Evolutionary conservation across 2,329 filamentous ascomycete genomes (phyloP).

Genomic region (Sporothrix schenckii): DNA sequence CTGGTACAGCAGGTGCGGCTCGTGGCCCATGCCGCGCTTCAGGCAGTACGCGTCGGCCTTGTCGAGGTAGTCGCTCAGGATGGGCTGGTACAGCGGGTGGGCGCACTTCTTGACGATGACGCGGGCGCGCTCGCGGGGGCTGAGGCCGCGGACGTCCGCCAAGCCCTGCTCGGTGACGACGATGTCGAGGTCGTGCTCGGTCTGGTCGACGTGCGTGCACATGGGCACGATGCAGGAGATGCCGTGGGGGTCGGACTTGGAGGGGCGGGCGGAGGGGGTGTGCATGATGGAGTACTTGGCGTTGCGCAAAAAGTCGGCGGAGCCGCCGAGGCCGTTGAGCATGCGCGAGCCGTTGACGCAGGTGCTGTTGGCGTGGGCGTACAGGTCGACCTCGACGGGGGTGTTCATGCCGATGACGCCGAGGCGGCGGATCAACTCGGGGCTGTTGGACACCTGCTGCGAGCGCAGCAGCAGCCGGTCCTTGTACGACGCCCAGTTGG

Average conservation of each 20-base stretch:
- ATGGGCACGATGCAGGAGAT: slow-evolving; percentile 90
- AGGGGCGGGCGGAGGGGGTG: slow-evolving; percentile 78
- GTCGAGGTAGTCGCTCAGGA: slow-evolving; percentile 79
- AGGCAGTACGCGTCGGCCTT: slow-evolving; percentile 85
- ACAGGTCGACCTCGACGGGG: slow-evolving; percentile 90
- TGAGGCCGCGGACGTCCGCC: slow-evolving; percentile 81
- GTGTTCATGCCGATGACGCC: slow-evolving; percentile 96
- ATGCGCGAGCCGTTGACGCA: slow-evolving; percentile 87
- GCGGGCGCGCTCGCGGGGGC: slow-evolving; percentile 75
- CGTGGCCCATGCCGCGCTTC: slow-evolving; percentile 84
- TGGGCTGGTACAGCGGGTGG: slow-evolving; percentile 81
- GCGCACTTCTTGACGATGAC: slow-evolving; percentile 87
- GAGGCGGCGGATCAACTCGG: slow-evolving; percentile 84
- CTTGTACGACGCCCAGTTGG: slow-evolving; percentile 77
- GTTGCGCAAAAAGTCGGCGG: slow-evolving; percentile 77
- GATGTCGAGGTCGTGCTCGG: slow-evolving; percentile 90
- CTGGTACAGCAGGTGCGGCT: slow-evolving; percentile 86
- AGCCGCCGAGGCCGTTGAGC: slow-evolving; percentile 82
- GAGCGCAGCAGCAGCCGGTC: slow-evolving; percentile 81
- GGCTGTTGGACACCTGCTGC: slow-evolving; percentile 87
- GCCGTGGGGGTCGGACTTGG: slow-evolving; percentile 79
- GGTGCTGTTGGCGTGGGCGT: slow-evolving; percentile 89
- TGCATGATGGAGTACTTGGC: slow-evolving; percentile 89
- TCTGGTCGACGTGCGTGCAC: slow-evolving; percentile 91
- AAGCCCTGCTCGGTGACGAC: slow-evolving; percentile 76